Conservation (phyloP, 805 yeast genomes). For the Cyberlindnera xylosilytica region DNA sequence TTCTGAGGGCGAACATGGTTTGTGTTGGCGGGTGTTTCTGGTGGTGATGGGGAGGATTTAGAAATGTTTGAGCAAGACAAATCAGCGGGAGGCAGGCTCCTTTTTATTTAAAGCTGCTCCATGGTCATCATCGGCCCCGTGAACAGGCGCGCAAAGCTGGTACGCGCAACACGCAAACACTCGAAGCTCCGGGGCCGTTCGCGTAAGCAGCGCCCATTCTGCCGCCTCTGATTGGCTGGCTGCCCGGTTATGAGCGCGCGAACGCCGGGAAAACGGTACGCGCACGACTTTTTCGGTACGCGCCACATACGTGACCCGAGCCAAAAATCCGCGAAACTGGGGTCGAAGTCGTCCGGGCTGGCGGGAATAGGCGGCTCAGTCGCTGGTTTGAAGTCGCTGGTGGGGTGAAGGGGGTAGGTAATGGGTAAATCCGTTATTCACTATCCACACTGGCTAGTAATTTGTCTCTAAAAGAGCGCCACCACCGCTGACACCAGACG, state of each 20-base stretch:
- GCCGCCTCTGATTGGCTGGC: conserved; percentile 15
- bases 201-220: conserved; percentile 16
- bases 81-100: not conserved
- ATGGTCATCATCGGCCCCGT: conserved; percentile 25
- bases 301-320: conserved; percentile 4
- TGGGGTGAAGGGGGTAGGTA: too few species aligned
- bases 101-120: not conserved
- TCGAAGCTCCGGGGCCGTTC: conserved; percentile 11
- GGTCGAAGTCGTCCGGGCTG: too few species aligned
- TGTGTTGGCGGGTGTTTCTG: conserved; percentile 2
- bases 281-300: conserved; percentile 1
- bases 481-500: too few species aligned
- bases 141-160: conserved; percentile 7
- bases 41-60: too few species aligned
- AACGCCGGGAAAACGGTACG: not conserved
- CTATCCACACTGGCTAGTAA: too few species aligned
- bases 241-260: conserved; percentile 1
- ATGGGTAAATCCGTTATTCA: too few species aligned
- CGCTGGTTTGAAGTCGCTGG: too few species aligned
- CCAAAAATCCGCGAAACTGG: not conserved
- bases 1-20: conserved; percentile 8
- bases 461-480: too few species aligned
- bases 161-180: conserved; percentile 6
- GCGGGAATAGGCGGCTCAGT: not conserved
- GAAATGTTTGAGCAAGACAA: too few species aligned